Conservation (phyloP, 495 filamentous ascomycete genomes). For the Coniosporium apollinis region DNA sequence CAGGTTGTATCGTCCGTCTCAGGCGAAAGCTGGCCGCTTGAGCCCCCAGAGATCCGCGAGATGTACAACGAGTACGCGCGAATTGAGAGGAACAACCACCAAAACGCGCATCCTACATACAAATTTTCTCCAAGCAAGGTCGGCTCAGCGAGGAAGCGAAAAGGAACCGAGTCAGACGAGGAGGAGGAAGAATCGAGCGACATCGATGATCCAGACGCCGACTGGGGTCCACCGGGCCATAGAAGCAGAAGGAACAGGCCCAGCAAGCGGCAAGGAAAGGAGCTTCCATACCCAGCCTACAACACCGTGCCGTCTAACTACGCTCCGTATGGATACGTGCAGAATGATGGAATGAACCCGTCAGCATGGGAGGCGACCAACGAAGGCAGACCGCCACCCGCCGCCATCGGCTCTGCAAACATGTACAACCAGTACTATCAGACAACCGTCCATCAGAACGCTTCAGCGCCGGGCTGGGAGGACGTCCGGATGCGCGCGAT, state of each 20-base stretch:
- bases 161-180: constrained; percentile 22
- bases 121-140: constrained; percentile 85
- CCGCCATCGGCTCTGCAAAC: constrained; percentile 34
- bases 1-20: constrained; percentile 78
- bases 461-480: constrained; percentile 6
- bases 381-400: constrained; percentile 41
- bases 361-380: constrained; percentile 47
- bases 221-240: constrained; percentile 14
- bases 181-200: constrained; percentile 9
- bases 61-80: constrained; percentile 69
- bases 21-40: constrained; percentile 72
- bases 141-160: constrained; percentile 34
- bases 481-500: constrained; percentile 10
- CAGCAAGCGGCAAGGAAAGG: constrained; percentile 3
- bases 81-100: constrained; percentile 74
- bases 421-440: constrained; percentile 46
- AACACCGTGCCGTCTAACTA: not conserved
- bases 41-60: constrained; percentile 51
- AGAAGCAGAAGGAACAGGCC: constrained; percentile 4
- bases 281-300: not conserved
- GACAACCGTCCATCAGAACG: constrained; percentile 28
- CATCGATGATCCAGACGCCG: constrained; percentile 13
- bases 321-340: constrained; percentile 1
- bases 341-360: constrained; percentile 19
- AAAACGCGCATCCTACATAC: constrained; percentile 75